Percentiles rank a stretch among this genome's conserved stretches.
phyloP scores from a whole-genome alignment of 306 rosid species.

The Comarum palustre region DNA sequence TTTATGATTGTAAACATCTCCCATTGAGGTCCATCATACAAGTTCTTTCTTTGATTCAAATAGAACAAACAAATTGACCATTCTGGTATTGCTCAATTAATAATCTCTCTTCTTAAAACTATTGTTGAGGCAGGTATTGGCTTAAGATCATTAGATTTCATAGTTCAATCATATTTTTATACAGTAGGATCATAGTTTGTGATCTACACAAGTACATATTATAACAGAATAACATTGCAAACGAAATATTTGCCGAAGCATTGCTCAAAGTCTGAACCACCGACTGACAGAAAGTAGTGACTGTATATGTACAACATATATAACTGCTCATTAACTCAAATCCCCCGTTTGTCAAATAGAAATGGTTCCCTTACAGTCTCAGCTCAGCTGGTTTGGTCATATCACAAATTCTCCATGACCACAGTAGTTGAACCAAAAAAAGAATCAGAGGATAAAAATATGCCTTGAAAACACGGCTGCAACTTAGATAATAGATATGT shows the following conservation, averaged over 20 bases:
- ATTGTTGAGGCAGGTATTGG: background rate
- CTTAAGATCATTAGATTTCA: background rate
- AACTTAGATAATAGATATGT: background rate
- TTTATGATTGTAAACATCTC: background rate
- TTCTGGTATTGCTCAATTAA: background rate
- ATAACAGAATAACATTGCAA: no score
- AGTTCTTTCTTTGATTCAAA: background rate
- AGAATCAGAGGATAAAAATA: background rate
- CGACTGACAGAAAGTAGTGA: no score
- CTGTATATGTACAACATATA: background rate
- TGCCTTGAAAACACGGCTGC: slow-evolving; percentile 8
- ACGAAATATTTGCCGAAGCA: no score
- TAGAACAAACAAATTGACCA: background rate
- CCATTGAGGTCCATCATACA: background rate
- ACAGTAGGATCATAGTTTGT: no score
- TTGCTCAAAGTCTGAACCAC: no score
- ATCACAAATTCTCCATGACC: slow-evolving; percentile 17
- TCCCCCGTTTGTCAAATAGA: background rate
- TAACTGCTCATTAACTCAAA: background rate
- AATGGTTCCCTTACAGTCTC: slow-evolving; percentile 3
- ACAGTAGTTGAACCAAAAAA: slow-evolving; percentile 7
- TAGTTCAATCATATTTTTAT: background rate
- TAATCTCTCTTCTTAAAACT: background rate
- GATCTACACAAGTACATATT: no score
- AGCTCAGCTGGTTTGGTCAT: slow-evolving; percentile 11